phyloP scores from a whole-genome alignment of 108 stramenopile genomes.

The Discostella pseudostelligera region DNA sequence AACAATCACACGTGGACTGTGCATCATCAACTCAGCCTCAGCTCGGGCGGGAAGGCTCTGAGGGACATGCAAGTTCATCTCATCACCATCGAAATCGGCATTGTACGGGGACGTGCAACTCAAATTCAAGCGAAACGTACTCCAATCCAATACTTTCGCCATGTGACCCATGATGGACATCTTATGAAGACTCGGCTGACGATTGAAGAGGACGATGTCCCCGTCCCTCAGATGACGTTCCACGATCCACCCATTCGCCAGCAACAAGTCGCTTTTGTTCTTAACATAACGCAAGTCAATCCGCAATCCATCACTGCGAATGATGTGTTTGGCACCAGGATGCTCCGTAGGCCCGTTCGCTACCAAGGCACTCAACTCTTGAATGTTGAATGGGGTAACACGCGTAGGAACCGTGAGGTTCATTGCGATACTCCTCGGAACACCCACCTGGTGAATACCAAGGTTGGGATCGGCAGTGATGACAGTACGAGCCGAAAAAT shows the following conservation, averaged over 20 bases:
- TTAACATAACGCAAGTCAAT: conserved; percentile 94
- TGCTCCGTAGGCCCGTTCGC: conserved; percentile 93
- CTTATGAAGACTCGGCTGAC: conserved; percentile 98
- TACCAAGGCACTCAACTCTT: conserved; percentile 83
- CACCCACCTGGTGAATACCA: conserved; percentile 98
- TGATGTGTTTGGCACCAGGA: conserved; percentile 98
- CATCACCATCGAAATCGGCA: conserved; percentile 99
- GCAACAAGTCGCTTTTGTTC: conserved; percentile 88
- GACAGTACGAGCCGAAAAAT: conserved; percentile 98
- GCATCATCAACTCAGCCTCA: conserved; percentile 97
- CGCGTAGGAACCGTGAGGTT: conserved; percentile 97
- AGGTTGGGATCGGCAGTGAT: conserved; percentile 99
- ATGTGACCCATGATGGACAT: conserved; percentile 99
- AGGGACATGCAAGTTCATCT: conserved; percentile 99
- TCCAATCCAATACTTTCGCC: conserved; percentile 98
- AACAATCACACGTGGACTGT: conserved; percentile 94
- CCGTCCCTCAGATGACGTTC: conserved; percentile 97
- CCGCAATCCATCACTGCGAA: conserved; percentile 91
- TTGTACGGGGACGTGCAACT: conserved; percentile 99
- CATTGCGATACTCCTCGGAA: conserved; percentile 94
- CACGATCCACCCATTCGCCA: conserved; percentile 96
- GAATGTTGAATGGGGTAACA: conserved; percentile 95
- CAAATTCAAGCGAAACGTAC: conserved; percentile 98
- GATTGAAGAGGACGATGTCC: conserved; percentile 98
- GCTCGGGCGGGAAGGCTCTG: conserved; percentile 95